Conservation (phyloP, 2,329 filamentous ascomycete species). For the Proliferodiscus dingleyae region DNA sequence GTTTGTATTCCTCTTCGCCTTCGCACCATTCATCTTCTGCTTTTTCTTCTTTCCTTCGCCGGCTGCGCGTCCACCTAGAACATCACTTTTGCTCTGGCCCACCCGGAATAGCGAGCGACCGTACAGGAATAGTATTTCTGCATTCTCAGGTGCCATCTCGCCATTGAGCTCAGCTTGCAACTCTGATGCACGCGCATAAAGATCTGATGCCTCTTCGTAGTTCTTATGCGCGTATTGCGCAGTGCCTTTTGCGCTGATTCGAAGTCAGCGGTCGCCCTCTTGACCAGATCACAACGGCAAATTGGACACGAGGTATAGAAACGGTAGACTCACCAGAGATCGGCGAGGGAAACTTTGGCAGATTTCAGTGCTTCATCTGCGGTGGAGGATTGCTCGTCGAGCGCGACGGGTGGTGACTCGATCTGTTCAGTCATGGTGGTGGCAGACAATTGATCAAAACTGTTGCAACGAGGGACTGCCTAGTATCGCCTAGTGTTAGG, state of each 20-base stretch:
- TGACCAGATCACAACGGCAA: too few species aligned
- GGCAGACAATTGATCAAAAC: neutral
- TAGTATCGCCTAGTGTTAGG: neutral
- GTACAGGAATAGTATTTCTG: conserved; percentile 90
- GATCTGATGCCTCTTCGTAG: conserved; percentile 77
- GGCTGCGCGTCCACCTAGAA: conserved; percentile 76
- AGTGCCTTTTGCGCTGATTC: conserved; percentile 59
- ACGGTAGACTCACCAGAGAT: conserved; percentile 47
- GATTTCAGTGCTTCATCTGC: conserved; percentile 29
- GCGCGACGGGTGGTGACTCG: conserved; percentile 18
- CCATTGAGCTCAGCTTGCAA: conserved; percentile 89
- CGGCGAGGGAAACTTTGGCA: conserved; percentile 61
- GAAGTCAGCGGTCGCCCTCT: conserved; percentile 22
- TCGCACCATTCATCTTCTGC: conserved; percentile 39
- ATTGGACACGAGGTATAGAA: too few species aligned
- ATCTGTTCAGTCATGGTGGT: conserved; percentile 26
- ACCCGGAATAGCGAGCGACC: conserved; percentile 91
- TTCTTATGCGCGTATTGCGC: conserved; percentile 86
- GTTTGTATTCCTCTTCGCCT: conserved; percentile 34
- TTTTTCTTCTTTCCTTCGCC: conserved; percentile 45
- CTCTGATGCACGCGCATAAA: conserved; percentile 84
- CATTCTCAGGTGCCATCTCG: conserved; percentile 85
- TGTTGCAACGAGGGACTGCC: neutral
- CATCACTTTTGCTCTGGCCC: conserved; percentile 89
- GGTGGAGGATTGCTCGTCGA: conserved; percentile 19